Evolutionary conservation across 352 stramenopile species (phyloP), one percentile per base, ranked within the genome.

Genomic region (Globisporangium echinulatum): DNA sequence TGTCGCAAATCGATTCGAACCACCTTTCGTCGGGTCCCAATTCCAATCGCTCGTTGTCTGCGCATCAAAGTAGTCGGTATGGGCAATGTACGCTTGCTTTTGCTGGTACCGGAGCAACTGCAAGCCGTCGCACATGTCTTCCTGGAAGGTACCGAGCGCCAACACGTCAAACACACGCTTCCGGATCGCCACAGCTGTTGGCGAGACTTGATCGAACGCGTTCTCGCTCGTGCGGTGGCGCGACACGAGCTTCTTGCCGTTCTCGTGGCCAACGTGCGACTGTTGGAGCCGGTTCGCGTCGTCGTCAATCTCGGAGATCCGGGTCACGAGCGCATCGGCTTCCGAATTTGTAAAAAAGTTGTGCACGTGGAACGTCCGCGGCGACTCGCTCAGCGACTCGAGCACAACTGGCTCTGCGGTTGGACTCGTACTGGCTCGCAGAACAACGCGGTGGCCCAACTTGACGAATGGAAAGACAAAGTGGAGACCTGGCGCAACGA

Each of bases 71-170:
- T 96, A 98, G 84, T 98, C 96, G 37, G 88, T 81, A 78, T 99
- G 96, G 14, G 85, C 72, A 55, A 94, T 94, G 61, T 98, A 99
- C 14, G 92, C 95, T 54, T 96, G 94, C 61, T 92, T 97, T 56
- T 94, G 78, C 66, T 98, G 90, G 80, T 99, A 99, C 33, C 92
- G 81, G 56, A 99, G 74, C 56, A 98, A 79, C 70, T 99, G 94
- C 17, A 98, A 82, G 11, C 96, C 96, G 69, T 99, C 96, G 40
- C 87, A 93, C 75, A 96, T 93, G 33, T 85, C 86, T 25, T 97
- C 85, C 36, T 88, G 58, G 72, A 97, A 98, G 44, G 79, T 68
- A 47, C 86, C 82, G 56, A 98, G 82, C n/a, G 88, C 86, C 11
- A 98, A 76, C 53, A 97, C 66, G 48, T 97, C 75, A 54, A 98